Conservation (phyloP, 352 stramenopile species). For the Vaucheria bursata region DNA sequence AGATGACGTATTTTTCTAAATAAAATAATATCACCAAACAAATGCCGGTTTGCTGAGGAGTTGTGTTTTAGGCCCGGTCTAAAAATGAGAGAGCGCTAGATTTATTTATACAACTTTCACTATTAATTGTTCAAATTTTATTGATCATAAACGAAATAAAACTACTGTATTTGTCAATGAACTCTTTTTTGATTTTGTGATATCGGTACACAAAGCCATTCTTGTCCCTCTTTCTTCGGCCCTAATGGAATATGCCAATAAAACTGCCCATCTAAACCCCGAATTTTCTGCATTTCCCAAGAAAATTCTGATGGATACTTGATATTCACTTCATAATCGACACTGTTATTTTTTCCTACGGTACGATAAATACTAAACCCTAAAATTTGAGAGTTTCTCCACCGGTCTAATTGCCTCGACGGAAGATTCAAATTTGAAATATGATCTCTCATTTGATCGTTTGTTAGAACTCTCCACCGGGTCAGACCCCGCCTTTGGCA, state of each 20-base stretch:
- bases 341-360: neutral
- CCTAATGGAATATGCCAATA: neutral
- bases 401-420: neutral
- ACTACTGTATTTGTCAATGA: no score
- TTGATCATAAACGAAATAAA: no score
- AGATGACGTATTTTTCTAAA: no score
- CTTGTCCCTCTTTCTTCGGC: neutral
- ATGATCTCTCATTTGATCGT: constrained; percentile 9
- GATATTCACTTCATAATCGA: neutral
- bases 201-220: constrained; percentile 10
- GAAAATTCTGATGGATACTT: neutral
- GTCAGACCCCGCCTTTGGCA: neutral
- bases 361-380: neutral
- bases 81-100: no score
- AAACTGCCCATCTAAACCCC: neutral
- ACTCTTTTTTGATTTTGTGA: no score
- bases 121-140: no score
- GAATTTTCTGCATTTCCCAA: neutral
- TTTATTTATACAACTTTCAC: no score
- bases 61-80: no score
- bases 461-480: neutral
- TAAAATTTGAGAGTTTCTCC: neutral
- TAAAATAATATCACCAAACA: no score
- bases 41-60: no score
- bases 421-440: neutral